phyloP scores from a whole-genome alignment of 177 flowering plant species.

The Vitis hybrid region DNA sequence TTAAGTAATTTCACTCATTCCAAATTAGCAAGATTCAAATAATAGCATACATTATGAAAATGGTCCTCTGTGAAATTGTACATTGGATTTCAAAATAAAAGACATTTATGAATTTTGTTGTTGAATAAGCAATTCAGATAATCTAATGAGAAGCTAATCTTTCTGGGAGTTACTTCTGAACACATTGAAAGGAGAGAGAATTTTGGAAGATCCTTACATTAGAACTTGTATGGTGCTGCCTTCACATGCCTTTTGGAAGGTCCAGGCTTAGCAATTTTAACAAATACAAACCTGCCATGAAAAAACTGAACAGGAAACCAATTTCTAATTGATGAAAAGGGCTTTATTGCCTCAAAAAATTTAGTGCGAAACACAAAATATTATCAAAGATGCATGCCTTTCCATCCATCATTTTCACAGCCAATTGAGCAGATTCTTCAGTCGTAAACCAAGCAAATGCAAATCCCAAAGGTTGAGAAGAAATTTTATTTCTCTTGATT shows the following conservation, averaged over 20 bases:
- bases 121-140: too few species aligned
- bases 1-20: too few species aligned
- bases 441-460: conserved; percentile 44
- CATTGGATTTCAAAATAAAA: too few species aligned
- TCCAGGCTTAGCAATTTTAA: conserved; percentile 41
- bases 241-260: conserved; percentile 27
- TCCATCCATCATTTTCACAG: conserved; percentile 49
- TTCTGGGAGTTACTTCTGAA: too few species aligned
- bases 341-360: background rate
- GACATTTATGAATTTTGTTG: too few species aligned
- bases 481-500: conserved; percentile 26
- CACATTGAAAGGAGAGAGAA: too few species aligned
- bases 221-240: conserved; percentile 32
- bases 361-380: background rate
- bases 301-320: conserved; percentile 34
- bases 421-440: conserved; percentile 37
- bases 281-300: conserved; percentile 46
- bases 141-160: too few species aligned
- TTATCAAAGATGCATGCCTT: conserved; percentile 25
- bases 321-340: conserved; percentile 9
- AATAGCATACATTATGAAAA: too few species aligned
- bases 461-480: conserved; percentile 39
- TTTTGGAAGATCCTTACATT: background rate
- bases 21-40: too few species aligned
- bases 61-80: too few species aligned